These are phyloP conservation scores for Hura crepitans DNA, from an alignment of 441 rosid genomes.

Conservation along the genomic window DNA sequence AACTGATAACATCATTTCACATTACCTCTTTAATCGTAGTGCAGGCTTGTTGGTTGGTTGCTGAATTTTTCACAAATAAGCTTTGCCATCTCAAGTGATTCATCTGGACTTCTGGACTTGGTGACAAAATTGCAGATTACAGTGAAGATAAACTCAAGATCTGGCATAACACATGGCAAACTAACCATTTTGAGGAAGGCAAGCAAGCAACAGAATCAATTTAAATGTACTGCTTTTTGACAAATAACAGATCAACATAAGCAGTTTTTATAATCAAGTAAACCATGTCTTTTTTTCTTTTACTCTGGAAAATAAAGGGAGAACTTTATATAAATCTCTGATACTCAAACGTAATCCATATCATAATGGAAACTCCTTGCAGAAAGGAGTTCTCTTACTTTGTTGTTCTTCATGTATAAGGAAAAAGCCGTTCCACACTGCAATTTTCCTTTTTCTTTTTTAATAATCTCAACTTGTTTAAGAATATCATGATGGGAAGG, in stretches of 20 bases:
- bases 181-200: slow-evolving; percentile 1
- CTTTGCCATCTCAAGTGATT: slow-evolving; percentile 68
- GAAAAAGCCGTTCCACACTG: neutral
- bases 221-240: neutral
- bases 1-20: slow-evolving; percentile 2
- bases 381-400: neutral
- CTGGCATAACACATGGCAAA: slow-evolving; percentile 33
- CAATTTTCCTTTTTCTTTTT: too few relatives aligned
- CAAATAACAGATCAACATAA: neutral
- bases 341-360: neutral
- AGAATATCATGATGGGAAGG: too few relatives aligned
- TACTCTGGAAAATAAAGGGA: neutral
- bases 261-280: neutral
- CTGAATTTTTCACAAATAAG: slow-evolving; percentile 70
- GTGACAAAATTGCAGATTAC: slow-evolving; percentile 89
- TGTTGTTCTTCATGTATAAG: neutral
- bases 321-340: neutral
- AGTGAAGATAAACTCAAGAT: slow-evolving; percentile 92
- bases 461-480: too few relatives aligned
- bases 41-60: slow-evolving; percentile 87
- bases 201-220: slow-evolving; percentile 6
- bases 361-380: neutral
- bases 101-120: slow-evolving; percentile 50
- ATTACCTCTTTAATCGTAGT: slow-evolving; percentile 87
- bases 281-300: neutral